A percentile compares a stretch with the other conserved stretches of the same genome.
Evolutionary conservation across 257 asterid genomes (phyloP).

Genomic region (Petunia secreta): DNA sequence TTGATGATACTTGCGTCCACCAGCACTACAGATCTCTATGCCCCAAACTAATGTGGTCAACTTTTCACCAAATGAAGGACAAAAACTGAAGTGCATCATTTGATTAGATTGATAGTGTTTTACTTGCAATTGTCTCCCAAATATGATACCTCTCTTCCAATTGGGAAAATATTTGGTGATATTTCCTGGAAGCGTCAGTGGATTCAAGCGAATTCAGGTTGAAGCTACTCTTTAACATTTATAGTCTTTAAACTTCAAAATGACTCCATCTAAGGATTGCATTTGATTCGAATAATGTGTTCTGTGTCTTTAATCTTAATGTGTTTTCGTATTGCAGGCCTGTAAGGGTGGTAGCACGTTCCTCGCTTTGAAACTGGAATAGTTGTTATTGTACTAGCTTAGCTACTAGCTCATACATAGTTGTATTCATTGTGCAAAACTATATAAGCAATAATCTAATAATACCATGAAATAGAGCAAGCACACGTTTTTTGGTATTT

Average conservation of each 20-base stretch:
- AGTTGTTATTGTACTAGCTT: background rate
- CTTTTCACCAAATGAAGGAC: background rate
- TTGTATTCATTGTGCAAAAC: background rate
- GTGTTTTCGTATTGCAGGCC: conserved; percentile 45
- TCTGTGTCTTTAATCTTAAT: conserved; percentile 20
- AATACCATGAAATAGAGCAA: background rate
- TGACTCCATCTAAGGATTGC: background rate
- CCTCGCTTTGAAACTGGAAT: conserved; percentile 44
- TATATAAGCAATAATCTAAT: background rate
- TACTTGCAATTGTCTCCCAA: background rate
- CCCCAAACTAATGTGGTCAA: background rate
- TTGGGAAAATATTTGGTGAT: background rate
- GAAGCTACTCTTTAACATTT: conserved; percentile 1
- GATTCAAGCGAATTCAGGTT: background rate
- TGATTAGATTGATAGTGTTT: background rate
- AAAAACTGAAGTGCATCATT: background rate
- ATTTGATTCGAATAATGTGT: conserved; percentile 10
- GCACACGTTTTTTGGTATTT: background rate
- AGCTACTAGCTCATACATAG: background rate
- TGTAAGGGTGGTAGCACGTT: conserved; percentile 39
- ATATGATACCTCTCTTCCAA: background rate
- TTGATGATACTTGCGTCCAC: background rate
- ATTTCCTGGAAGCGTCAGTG: background rate
- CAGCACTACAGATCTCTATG: background rate
- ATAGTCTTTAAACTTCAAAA: background rate